Base-by-base conservation (phyloP, 2,329 filamentous ascomycete genomes). In the Clarireedia monteithiana region DNA sequence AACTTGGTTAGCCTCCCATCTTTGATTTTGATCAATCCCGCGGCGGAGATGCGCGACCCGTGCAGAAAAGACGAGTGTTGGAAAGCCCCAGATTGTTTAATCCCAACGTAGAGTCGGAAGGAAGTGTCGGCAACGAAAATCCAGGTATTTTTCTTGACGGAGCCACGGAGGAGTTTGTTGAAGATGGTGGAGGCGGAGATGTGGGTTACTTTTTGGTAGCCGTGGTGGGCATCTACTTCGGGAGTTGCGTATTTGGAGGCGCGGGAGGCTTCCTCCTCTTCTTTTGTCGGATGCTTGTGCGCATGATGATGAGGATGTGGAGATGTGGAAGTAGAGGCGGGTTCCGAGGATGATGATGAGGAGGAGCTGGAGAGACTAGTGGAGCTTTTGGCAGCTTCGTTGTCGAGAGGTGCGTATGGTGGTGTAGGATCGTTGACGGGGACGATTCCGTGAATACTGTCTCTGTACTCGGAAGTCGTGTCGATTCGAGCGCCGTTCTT, bases 31-130 rank as follows among this genome's bases (percentile, higher is more conserved):
- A 96, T 90, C 26, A 92, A 75, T 0, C 91, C 91, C 4, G 91
- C 91, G 0, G 91, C 85, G 0, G 85, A 83, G 52, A 96, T 91
- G 12, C 91, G 83, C 9, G 85, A 80, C 24, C 91, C 91, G 59
- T 91, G 88, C 1, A 96, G 77, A 66, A 96, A 96, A 0, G 89
- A 94, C 12, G 86, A 91, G 71, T 96, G 91, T 66, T 96, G 91
- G 66, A 96, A 96, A 4, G 88, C 84, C 10, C 91, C 91, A 4
- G 84, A 86, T 69, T 88, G 83, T 67, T 96, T 96, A 74, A 96
- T 94, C 48, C 91, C 91, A 36, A 96, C 83, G 69, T 95, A 96
- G 0, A 96, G 76, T 0, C 88, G 83, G 69, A 91, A 94, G 1
- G 82, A 86, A 1, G 89, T 92, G 71, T 96, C 91, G 24, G 88